These are phyloP conservation scores for Yarrowia osloensis DNA, from an alignment of 805 yeast species.

Conservation along the genomic window DNA sequence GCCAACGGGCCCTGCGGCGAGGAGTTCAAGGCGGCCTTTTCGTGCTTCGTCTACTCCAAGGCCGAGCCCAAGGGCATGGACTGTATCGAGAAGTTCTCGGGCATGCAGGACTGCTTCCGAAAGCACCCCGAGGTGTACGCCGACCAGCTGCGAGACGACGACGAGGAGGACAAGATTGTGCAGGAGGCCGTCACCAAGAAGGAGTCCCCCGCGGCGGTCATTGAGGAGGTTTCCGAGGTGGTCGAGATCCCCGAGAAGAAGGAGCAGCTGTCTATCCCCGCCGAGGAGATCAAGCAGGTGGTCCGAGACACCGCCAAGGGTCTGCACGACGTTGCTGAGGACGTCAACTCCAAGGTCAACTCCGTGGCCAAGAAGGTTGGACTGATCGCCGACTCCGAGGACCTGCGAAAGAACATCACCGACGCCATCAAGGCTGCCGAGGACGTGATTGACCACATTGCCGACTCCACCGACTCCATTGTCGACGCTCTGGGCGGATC, in stretches of 20 bases:
- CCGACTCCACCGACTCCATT: constrained; percentile 28
- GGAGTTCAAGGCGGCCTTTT: constrained; percentile 89
- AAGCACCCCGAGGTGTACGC: constrained; percentile 89
- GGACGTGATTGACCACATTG: constrained; percentile 24
- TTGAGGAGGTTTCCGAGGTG: constrained; percentile 17
- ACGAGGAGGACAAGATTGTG: constrained; percentile 36
- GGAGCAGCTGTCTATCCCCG: background rate
- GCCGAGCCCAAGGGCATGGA: constrained; percentile 96
- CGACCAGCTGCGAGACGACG: constrained; percentile 85
- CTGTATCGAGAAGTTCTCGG: constrained; percentile 85
- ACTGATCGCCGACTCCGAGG: constrained; percentile 25
- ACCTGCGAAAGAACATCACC: background rate
- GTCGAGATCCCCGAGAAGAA: constrained; percentile 21
- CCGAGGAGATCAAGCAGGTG: constrained; percentile 33
- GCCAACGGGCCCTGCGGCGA: constrained; percentile 98
- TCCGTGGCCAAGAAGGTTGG: constrained; percentile 33
- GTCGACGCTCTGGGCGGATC: constrained; percentile 12
- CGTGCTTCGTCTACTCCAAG: constrained; percentile 91
- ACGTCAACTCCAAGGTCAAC: constrained; percentile 33
- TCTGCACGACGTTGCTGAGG: constrained; percentile 35
- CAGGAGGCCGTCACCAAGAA: constrained; percentile 32
- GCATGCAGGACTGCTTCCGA: constrained; percentile 94
- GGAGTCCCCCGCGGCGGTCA: background rate
- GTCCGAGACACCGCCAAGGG: constrained; percentile 36
- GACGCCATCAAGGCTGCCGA: constrained; percentile 24